phyloP scores from a whole-genome alignment of 2,329 filamentous ascomycete species.

The Alternaria ventricosa region DNA sequence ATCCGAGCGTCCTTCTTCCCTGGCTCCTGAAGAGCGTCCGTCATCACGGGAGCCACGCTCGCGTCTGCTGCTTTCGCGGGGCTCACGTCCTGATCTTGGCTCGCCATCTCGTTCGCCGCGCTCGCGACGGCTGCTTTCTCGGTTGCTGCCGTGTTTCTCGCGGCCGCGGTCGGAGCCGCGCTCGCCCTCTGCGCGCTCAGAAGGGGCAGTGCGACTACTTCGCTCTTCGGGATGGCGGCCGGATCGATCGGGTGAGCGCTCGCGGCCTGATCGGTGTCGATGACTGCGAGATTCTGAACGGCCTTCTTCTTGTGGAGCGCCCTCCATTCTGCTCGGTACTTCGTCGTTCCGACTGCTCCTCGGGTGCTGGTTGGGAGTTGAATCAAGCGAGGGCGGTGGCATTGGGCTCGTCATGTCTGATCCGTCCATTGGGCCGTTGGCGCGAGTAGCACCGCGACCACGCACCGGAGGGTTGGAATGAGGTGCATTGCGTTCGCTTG shows the following conservation, averaged over 20 bases:
- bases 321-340: constrained; percentile 23
- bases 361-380: constrained; percentile 29
- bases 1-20: constrained; percentile 31
- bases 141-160: constrained; percentile 35
- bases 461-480: constrained; percentile 35
- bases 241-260: constrained; percentile 31
- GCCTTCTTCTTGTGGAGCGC: constrained; percentile 28
- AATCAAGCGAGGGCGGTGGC: constrained; percentile 33
- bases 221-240: constrained; percentile 39
- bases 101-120: constrained; percentile 23
- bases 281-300: constrained; percentile 38
- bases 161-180: constrained; percentile 31
- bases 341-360: constrained; percentile 30
- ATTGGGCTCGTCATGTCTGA: constrained; percentile 24
- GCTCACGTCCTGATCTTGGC: constrained; percentile 17
- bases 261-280: constrained; percentile 36
- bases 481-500: constrained; percentile 20
- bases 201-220: constrained; percentile 27
- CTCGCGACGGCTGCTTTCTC: constrained; percentile 29
- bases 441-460: constrained; percentile 39
- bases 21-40: constrained; percentile 27
- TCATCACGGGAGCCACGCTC: constrained; percentile 34
- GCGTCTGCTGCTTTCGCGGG: constrained; percentile 29
- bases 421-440: constrained; percentile 28
- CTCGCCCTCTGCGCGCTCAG: constrained; percentile 30